Evolutionary conservation across 495 filamentous ascomycete species (phyloP), one percentile per base, ranked within the genome.

Genomic region (Bathelium albidoporum): DNA sequence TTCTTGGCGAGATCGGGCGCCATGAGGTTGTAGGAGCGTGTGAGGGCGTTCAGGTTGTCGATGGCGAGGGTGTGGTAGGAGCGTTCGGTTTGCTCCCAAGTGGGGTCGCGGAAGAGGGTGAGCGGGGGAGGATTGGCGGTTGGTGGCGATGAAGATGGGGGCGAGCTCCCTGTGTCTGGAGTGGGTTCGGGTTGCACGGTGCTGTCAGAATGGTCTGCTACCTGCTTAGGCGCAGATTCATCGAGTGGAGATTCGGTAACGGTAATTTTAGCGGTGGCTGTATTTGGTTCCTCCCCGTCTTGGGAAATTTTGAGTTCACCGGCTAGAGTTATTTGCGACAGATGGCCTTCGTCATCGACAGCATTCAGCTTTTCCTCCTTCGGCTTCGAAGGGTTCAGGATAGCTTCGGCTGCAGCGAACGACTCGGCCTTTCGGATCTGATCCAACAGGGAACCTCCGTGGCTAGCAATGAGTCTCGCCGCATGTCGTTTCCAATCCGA

Each of bases 21-120:
- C 83, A 94, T 89, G 0, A 98, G 83, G 65, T 98, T 98, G 77
- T 98, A 98, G 7, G 89, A 88, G 22, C 94, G 84, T 16, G 92
- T 87, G 20, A 93, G 80, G 31, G 72, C 71, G 73, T 97, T 98
- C 61, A 98, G 81, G 58, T 88, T 82, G 59, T 82, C 81, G 70
- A 98, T 85, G 36, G 89, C 82, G 5, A 96, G 84, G 60, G 83
- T 82, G 72, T 88, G 87, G 76, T 93, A 98, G 4, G 87, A 78
- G 16, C 77, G 74, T 71, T 98, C 92, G 32, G 84, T 83, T 1
- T 78, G 71, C 65, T 91, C 78, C 84, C 88, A 91, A 11, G 76
- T 65, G 0, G 83, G 78, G 62, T 90, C 85, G 43, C 88, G 80
- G 71, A 89, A 89, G 49, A 55, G 32, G 83, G 84, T 58, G 63